These are phyloP conservation scores for Nigrospora osmanthi DNA, from an alignment of 2,329 filamentous ascomycete genomes.

Conservation along the genomic window DNA sequence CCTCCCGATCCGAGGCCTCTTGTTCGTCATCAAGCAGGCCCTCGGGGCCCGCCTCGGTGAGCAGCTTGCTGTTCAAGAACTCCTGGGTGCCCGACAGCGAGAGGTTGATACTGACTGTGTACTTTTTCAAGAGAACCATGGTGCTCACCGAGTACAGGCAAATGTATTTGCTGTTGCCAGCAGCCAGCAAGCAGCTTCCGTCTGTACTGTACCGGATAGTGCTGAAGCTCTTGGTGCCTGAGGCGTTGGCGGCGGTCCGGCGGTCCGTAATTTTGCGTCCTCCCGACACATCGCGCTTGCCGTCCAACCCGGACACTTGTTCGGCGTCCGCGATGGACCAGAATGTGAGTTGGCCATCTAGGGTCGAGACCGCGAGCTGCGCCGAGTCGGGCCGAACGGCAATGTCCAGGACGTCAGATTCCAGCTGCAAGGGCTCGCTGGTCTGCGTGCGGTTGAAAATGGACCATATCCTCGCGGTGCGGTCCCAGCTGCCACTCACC, in stretches of 20 bases:
- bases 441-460: conserved; percentile 92
- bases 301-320: conserved; percentile 81
- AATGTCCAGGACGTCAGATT: conserved; percentile 82
- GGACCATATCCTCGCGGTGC: conserved; percentile 91
- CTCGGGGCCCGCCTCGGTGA: conserved; percentile 83
- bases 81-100: conserved; percentile 94
- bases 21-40: conserved; percentile 83
- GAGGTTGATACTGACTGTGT: conserved; percentile 91
- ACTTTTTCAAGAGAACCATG: conserved; percentile 88
- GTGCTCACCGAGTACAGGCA: conserved; percentile 94
- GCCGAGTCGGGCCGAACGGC: conserved; percentile 84
- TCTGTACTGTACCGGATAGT: conserved; percentile 88
- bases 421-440: conserved; percentile 85
- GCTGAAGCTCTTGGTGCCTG: conserved; percentile 84
- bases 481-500: conserved; percentile 93
- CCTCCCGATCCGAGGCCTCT: conserved; percentile 82
- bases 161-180: conserved; percentile 96
- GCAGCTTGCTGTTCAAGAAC: conserved; percentile 83
- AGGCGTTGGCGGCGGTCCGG: conserved; percentile 81
- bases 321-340: conserved; percentile 87
- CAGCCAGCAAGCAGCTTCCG: conserved; percentile 82
- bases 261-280: conserved; percentile 84
- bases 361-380: conserved; percentile 83
- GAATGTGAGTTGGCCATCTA: conserved; percentile 91
- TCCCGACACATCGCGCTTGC: conserved; percentile 84